These are phyloP conservation scores for Stachybotrys chlorohalonatus DNA, from an alignment of 2,329 filamentous ascomycete genomes.

Conservation along the genomic window DNA sequence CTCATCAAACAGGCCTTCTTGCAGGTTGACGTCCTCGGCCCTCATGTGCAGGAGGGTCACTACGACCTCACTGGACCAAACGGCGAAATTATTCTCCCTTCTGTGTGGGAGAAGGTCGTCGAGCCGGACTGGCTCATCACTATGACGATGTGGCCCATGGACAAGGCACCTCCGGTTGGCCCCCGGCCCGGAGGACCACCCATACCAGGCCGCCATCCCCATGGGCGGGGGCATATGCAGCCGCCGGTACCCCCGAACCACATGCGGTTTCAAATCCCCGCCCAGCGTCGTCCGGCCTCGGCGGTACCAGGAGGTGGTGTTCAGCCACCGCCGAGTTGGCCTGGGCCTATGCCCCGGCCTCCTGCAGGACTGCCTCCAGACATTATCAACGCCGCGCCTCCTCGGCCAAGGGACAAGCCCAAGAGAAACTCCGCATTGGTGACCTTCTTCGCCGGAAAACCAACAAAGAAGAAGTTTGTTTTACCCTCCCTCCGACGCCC, in stretches of 20 bases:
- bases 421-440: slow-evolving; percentile 11
- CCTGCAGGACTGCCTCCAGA: slow-evolving; percentile 4
- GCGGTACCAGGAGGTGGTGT: slow-evolving; percentile 6
- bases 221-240: background rate
- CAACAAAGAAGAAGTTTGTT: slow-evolving; percentile 24
- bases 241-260: slow-evolving; percentile 2
- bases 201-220: slow-evolving; percentile 3
- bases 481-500: background rate
- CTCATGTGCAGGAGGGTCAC: slow-evolving; percentile 67
- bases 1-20: slow-evolving; percentile 78
- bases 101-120: slow-evolving; percentile 71
- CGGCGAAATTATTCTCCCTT: slow-evolving; percentile 71
- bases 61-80: slow-evolving; percentile 74
- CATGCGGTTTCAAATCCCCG: background rate
- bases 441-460: slow-evolving; percentile 18
- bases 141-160: slow-evolving; percentile 52
- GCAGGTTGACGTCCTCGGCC: slow-evolving; percentile 67
- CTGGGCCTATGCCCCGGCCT: background rate
- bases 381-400: slow-evolving; percentile 12
- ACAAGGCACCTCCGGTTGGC: slow-evolving; percentile 25
- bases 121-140: slow-evolving; percentile 56
- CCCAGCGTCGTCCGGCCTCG: background rate
- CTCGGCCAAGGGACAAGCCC: slow-evolving; percentile 11
- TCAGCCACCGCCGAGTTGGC: slow-evolving; percentile 8
- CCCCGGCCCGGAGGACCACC: slow-evolving; percentile 4